Evolutionary conservation across 2,329 filamentous ascomycete genomes (phyloP).

Genomic region (Pseudogymnoascus sp.): DNA sequence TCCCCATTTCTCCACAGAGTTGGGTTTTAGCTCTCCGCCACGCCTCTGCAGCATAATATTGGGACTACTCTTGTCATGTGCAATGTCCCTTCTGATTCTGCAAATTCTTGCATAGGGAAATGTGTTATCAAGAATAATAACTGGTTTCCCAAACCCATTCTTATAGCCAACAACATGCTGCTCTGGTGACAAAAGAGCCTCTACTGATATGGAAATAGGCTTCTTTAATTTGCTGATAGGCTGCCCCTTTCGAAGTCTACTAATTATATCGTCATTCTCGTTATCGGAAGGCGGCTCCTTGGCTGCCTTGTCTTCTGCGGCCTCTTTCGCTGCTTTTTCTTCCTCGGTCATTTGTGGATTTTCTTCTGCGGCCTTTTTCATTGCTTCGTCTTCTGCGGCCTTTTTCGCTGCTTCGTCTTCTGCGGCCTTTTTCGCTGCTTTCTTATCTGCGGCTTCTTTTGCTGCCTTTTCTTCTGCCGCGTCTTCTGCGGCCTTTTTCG

Average conservation of each 20-base stretch:
- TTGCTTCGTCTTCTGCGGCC: neutral
- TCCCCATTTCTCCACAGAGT: neutral
- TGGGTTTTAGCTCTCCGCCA: conserved; percentile 7
- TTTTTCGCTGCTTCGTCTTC: neutral
- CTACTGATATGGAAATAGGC: neutral
- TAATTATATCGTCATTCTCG: conserved; percentile 8
- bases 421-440: neutral
- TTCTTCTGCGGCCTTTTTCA: neutral
- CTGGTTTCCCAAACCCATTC: conserved; percentile 10
- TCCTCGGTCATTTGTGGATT: no score
- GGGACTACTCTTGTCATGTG: neutral
- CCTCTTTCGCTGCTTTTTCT: neutral
- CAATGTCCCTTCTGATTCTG: conserved; percentile 11
- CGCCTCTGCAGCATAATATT: conserved; percentile 12
- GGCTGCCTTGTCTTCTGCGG: neutral
- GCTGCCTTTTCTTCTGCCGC: neutral
- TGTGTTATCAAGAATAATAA: conserved; percentile 9
- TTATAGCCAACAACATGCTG: conserved; percentile 10
- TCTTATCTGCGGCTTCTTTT: neutral
- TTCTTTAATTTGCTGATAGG: conserved; percentile 3
- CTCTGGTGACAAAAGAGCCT: neutral
- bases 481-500: neutral
- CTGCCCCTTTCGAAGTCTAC: conserved; percentile 1
- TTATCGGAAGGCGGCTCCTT: neutral
- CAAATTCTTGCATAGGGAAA: conserved; percentile 12